Conservation (phyloP, 2,329 filamentous ascomycete species). For the Aureobasidium sp. region DNA sequence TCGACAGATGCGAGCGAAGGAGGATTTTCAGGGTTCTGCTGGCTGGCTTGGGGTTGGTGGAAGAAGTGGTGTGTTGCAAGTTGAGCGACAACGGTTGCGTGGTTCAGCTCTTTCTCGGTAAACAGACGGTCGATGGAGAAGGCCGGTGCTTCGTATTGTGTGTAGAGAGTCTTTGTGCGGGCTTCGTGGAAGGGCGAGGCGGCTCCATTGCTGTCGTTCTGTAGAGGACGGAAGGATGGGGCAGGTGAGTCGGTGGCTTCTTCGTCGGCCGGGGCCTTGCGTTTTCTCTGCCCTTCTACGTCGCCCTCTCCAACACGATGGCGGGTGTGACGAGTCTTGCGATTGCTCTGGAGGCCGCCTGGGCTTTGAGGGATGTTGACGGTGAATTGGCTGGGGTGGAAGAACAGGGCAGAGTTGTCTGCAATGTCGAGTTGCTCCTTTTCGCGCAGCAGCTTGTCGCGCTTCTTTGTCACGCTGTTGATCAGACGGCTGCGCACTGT, state of each 20-base stretch:
- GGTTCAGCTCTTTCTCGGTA: constrained; percentile 57
- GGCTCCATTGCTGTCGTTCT: constrained; percentile 38
- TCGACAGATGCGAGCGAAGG: constrained; percentile 25
- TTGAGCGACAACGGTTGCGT: constrained; percentile 54
- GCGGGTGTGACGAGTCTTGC: constrained; percentile 55
- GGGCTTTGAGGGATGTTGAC: constrained; percentile 57
- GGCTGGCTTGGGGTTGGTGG: constrained; percentile 35
- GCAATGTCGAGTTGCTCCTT: constrained; percentile 60
- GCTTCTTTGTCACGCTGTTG: constrained; percentile 49
- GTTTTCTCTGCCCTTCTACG: constrained; percentile 45
- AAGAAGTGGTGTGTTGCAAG: constrained; percentile 51
- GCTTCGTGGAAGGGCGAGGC: constrained; percentile 45
- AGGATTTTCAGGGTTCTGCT: constrained; percentile 20
- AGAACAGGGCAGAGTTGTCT: constrained; percentile 56
- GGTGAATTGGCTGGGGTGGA: constrained; percentile 59
- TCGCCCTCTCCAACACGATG: constrained; percentile 36
- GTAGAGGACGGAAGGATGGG: constrained; percentile 37
- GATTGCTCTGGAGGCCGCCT: constrained; percentile 50
- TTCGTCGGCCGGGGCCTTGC: constrained; percentile 48
- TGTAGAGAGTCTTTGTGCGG: constrained; percentile 43
- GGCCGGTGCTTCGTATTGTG: constrained; percentile 50
- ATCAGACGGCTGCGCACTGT: constrained; percentile 56
- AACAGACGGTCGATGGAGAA: constrained; percentile 58
- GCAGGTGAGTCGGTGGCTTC: constrained; percentile 51
- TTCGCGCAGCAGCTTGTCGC: constrained; percentile 51